A percentile compares a stretch with the other conserved stretches of the same genome.
Evolutionary conservation across 805 yeast species (phyloP).

Genomic region (Candida khao-thaluensis): DNA sequence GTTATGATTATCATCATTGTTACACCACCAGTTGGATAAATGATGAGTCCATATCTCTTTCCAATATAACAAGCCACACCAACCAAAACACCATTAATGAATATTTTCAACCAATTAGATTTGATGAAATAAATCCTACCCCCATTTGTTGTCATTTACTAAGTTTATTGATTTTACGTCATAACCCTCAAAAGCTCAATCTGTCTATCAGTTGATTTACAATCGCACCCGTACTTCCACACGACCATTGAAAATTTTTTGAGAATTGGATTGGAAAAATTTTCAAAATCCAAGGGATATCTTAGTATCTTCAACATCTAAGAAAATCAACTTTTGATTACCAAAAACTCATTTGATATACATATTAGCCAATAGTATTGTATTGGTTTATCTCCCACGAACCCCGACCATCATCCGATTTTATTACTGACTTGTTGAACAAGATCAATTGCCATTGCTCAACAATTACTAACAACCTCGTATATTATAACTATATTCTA

Average conservation of each 20-base stretch:
- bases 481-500: too few relatives aligned
- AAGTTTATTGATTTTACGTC: slow-evolving; percentile 15
- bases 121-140: slow-evolving; percentile 14
- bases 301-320: background rate
- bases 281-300: slow-evolving; percentile 3
- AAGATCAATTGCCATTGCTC: too few relatives aligned
- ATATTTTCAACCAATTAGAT: slow-evolving; percentile 4
- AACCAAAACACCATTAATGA: background rate
- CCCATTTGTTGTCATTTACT: slow-evolving; percentile 26
- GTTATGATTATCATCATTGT: slow-evolving; percentile 22
- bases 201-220: background rate
- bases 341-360: background rate
- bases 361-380: too few relatives aligned
- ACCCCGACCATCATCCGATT: too few relatives aligned
- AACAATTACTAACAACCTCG: too few relatives aligned
- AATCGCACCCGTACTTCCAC: background rate
- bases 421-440: too few relatives aligned
- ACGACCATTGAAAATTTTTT: background rate
- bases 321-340: background rate
- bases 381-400: too few relatives aligned
- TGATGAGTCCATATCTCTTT: background rate
- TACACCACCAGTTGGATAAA: slow-evolving; percentile 13
- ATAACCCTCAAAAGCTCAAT: slow-evolving; percentile 3
- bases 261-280: slow-evolving; percentile 5
- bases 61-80: background rate